Conservation (phyloP, 2,329 filamentous ascomycete species). For the Aspergillus tamarii region DNA sequence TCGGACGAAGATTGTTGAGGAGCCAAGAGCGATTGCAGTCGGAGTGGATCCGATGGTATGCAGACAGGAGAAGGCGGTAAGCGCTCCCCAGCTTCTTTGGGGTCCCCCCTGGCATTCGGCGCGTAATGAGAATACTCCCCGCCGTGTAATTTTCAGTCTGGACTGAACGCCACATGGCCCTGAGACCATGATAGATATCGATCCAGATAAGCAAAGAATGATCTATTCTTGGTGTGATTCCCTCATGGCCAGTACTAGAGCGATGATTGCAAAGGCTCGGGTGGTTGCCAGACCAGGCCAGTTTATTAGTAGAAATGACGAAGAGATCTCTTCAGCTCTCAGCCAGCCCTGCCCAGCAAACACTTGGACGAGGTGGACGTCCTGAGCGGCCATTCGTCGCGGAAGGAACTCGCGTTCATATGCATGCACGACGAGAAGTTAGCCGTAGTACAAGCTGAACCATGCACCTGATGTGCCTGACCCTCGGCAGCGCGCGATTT, state of each 20-base stretch:
- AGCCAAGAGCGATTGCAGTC: constrained; percentile 2
- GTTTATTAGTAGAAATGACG: not conserved
- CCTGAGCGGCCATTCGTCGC: not conserved
- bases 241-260: not conserved
- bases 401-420: not conserved
- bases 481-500: not conserved
- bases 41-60: not conserved
- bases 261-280: not conserved
- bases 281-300: not conserved
- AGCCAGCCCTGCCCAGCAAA: not conserved
- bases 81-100: not conserved
- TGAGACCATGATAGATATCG: not conserved
- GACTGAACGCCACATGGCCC: not conserved
- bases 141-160: not conserved
- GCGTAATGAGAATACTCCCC: not conserved
- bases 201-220: not conserved
- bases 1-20: constrained; percentile 10
- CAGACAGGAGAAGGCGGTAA: not conserved
- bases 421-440: not conserved
- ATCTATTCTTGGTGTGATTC: not conserved
- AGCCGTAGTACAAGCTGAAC: not conserved
- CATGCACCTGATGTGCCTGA: not conserved
- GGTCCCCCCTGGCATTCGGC: not conserved
- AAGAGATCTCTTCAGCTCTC: not conserved
- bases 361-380: not conserved